Base-by-base conservation (phyloP, 441 rosid species). In the Macaranga tanarius region DNA sequence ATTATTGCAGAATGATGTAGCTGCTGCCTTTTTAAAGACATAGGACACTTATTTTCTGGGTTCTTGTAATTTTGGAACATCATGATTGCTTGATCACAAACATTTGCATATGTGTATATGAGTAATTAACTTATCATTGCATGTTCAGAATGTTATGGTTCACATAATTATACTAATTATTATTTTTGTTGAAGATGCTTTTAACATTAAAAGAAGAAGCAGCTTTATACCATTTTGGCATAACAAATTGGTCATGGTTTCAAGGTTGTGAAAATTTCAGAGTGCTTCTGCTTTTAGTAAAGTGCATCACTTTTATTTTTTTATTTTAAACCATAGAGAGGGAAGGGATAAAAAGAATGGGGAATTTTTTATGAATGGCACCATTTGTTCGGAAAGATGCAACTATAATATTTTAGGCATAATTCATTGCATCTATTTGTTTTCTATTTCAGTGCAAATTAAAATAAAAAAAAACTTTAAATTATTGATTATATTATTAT, bases 71-170 rank as follows among this genome's bases (percentile, higher is more conserved):
- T 22, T 20, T 40, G 54, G 42, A 66, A 59, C 34, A 60, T 51
- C 62, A 42, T 59, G 69, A 76, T 65, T 65, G 72, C 62, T 59
- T 70, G 54, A 75, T 55, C 55, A 50, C 70, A 16, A 20, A 56
- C 10, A 31, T 31, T 45, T 47, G 19, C 54, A 22, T 44, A 13
- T 25, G 5, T 20, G 26, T 62, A 22, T 44, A 5, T 25, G 1
- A 10, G 17, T 62, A 62, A 76, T 57, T 40, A 22, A 42, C 0
- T 17, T 12, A 50, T 54, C 31, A 69, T 56, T 54, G 55, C 10
- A 65, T 23, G 12, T 23, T 47, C 34, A 23, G 40, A 19, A 45
- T 44, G 54, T 26, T 47, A 45, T 65, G 56, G 52, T 64, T 42
- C 4, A 28, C 31, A 64, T 44, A 11, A 64, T 64, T 44, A 45